Percentiles rank a stretch among this genome's conserved stretches.
These are phyloP conservation scores for Falciphora oryzae DNA, from an alignment of 2,329 filamentous ascomycete genomes.

Conservation along the genomic window DNA sequence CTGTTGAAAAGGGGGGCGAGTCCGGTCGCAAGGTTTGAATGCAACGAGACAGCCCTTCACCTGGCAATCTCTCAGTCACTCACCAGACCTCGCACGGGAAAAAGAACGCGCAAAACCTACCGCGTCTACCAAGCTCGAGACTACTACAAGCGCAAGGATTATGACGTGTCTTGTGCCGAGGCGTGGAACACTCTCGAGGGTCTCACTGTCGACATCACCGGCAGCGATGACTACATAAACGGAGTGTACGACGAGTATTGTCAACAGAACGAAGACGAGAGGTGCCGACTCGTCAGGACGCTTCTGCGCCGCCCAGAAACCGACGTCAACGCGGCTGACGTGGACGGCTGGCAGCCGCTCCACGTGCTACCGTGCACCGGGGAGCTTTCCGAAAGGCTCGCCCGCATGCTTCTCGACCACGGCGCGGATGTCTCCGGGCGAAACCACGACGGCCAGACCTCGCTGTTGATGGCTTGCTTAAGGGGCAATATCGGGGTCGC, in stretches of 20 bases:
- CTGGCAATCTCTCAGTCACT: not conserved
- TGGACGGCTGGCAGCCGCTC: not conserved
- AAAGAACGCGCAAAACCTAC: not conserved
- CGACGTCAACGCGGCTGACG: not conserved
- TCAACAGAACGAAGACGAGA: not conserved
- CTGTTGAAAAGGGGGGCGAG: not conserved
- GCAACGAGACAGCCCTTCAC: not conserved
- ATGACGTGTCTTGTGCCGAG: not conserved
- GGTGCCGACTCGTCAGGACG: not conserved
- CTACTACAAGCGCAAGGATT: not conserved
- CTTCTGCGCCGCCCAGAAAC: not conserved
- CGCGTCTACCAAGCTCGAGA: too few relatives aligned
- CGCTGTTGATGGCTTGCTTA: not conserved
- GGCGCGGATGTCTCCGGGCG: not conserved
- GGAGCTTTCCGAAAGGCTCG: not conserved
- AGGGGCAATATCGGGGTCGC: not conserved
- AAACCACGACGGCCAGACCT: not conserved
- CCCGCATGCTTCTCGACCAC: not conserved
- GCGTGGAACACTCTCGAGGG: not conserved
- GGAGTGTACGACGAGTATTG: not conserved
- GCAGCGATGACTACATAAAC: not conserved
- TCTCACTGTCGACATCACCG: too few relatives aligned
- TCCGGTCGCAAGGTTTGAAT: not conserved
- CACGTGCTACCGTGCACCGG: not conserved
- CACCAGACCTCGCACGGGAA: not conserved